Evolutionary conservation across 495 filamentous ascomycete genomes (phyloP), one percentile per base, ranked within the genome.

Genomic region (Daldinia childiae): DNA sequence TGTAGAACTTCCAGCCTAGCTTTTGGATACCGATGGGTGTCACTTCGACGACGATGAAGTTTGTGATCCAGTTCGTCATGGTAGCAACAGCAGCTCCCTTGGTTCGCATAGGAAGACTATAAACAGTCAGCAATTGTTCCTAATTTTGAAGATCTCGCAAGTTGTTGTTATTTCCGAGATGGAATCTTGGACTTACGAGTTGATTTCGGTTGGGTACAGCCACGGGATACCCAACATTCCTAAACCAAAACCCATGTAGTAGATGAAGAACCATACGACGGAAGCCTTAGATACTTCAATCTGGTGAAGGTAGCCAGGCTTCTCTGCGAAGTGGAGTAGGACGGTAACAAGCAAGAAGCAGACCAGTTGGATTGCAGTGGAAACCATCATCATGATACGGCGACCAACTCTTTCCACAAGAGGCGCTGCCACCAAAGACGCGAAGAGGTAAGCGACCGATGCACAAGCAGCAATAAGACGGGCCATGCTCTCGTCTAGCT

Each of bases 201-300:
- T 89, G 75, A 90, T 89, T 68, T 90, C 89, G 4, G 88, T 88
- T 0, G 87, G 86, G 69, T 90, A 91, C 1, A 90, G 76, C 87
- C 86, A 89, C 0, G 86, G 86, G 1, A 86, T 82, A 17, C 85
- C 84, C 15, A 88, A 77, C 84, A 86, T 86, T 8, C 85, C 87
- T 39, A 88, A 81, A 14, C 84, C 87, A 62, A 88, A 88, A 43
- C 80, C 80, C 19, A 78, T 77, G 65, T 79, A 80, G 69, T 77
- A 82, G n/a, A 87, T 61, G 64, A 88, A 85, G 73, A 88, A 86
- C 72, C 88, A 89, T 1, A 82, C 79, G 7, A 88, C 75, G 0
- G 83, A 85, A 17, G 82, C 80, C 29, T 80, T 76, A 12, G 77
- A 68, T 8, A 66, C 61, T 36, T 75, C 83, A 15, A 79, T 77